These are phyloP conservation scores for Microbotryum scabiosae DNA, from an alignment of 1,284 basidiomycete species.

Conservation along the genomic window DNA sequence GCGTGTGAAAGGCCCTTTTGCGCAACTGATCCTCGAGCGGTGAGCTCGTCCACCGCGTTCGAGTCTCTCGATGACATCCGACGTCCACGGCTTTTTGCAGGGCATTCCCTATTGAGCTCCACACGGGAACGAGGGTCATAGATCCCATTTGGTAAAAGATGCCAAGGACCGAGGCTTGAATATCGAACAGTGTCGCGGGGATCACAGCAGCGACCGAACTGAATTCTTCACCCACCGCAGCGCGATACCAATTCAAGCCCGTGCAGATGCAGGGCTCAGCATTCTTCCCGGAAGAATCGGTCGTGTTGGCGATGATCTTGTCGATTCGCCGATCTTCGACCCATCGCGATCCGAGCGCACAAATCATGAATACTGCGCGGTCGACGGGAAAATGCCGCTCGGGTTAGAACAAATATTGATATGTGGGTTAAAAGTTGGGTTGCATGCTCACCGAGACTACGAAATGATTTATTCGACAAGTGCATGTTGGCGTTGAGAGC, in stretches of 20 bases:
- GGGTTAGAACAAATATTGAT: constrained; percentile 3
- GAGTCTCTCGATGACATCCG: constrained; percentile 44
- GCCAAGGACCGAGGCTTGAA: constrained; percentile 51
- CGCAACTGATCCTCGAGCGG: constrained; percentile 55
- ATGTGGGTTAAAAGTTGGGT: constrained; percentile 50
- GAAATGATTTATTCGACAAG: constrained; percentile 43
- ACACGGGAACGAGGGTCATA: no score
- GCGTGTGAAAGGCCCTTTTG: constrained; percentile 70
- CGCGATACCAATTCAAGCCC: not conserved
- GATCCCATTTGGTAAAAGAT: constrained; percentile 10
- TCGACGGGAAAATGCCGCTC: no score
- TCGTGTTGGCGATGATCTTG: not conserved
- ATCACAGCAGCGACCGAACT: not conserved
- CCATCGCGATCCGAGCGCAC: constrained; percentile 62
- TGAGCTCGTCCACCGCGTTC: constrained; percentile 36
- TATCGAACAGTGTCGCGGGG: constrained; percentile 58
- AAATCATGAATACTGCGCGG: constrained; percentile 50
- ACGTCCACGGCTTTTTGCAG: constrained; percentile 37
- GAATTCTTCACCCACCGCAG: not conserved
- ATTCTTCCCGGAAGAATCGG: no score
- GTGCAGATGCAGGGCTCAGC: not conserved
- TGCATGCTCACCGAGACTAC: no score
- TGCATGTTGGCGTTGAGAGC: constrained; percentile 53
- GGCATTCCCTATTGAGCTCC: no score
- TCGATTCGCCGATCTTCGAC: constrained; percentile 55